Evolutionary conservation across 2,329 filamentous ascomycete species (phyloP), one percentile per base, ranked within the genome.

Genomic region (Ustulina deusta): DNA sequence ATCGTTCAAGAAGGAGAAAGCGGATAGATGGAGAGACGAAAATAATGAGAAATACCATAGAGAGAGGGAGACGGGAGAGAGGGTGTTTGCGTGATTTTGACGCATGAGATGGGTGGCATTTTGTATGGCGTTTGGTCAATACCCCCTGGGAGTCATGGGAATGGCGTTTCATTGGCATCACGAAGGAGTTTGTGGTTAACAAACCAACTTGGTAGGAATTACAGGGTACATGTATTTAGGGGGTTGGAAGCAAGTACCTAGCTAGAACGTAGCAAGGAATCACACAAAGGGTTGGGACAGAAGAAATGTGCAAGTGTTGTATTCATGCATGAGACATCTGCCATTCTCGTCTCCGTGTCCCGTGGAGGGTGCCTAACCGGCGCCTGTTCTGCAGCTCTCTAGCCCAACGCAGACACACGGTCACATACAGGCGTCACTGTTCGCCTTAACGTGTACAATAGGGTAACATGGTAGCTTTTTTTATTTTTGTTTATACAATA

Each of bases 71-170:
- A 20, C 3, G 15, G 44, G 11, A 29, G 13, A 27, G 22, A 11
- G n/a, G 5, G 42, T 46, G 11, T 46, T 32, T 32, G n/a, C 4
- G 42, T 9, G 20, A 46, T 25, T 46, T 22, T 46, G 42, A 25
- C 20, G 9, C 42, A 46, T 22, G 42, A n/a, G 29, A 52, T 10
- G 54, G 52, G 32, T 58, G 71, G 69, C 71, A 67, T 73, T 72
- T 58, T 11, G 58, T 51, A 34, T 56, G 72, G 70, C 70, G 68
- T 73, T 72, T 56, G 72, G 64, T 70, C 55, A 71, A 74, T 74
- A 74, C 73, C 73, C 70, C 64, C 25, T 65, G 72, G 63, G 63
- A 59, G 70, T 63, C 59, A 61, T 57, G 69, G 70, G 72, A 72
- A 73, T 70, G 71, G 71, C 68, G 27, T 32, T 52, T 11, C 2